Evolutionary conservation across 2,329 filamentous ascomycete species (phyloP).

Genomic region (Calonectria fujianensis): DNA sequence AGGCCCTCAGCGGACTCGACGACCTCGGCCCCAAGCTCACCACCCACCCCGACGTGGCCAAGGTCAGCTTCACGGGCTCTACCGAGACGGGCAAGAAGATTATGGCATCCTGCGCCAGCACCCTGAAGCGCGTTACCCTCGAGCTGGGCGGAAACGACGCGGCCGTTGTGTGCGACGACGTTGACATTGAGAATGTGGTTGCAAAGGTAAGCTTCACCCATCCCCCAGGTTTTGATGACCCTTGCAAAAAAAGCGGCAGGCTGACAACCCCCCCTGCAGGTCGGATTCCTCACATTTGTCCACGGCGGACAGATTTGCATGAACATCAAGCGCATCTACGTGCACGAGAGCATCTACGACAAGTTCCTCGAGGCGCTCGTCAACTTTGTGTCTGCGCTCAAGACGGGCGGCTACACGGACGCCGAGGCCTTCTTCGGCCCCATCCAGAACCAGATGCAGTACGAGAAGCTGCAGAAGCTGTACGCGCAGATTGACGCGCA

Average conservation of each 20-base stretch:
- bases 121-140: constrained; percentile 76
- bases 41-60: constrained; percentile 74
- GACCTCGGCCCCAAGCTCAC: constrained; percentile 76
- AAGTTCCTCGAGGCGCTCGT: constrained; percentile 66
- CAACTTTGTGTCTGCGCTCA: constrained; percentile 57
- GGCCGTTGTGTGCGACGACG: constrained; percentile 74
- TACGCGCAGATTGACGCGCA: constrained; percentile 68
- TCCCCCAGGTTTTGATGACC: not conserved
- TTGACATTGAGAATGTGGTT: constrained; percentile 65
- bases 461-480: constrained; percentile 62
- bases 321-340: constrained; percentile 74
- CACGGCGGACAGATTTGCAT: constrained; percentile 69
- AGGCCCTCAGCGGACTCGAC: constrained; percentile 76
- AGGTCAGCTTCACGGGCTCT: constrained; percentile 79
- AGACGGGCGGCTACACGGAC: constrained; percentile 66
- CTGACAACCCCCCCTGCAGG: constrained; percentile 22
- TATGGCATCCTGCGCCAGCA: constrained; percentile 71
- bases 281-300: constrained; percentile 64
- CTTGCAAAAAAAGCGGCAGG: not conserved
- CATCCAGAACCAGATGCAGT: constrained; percentile 77
- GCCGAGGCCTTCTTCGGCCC: constrained; percentile 69
- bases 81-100: constrained; percentile 76
- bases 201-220: constrained; percentile 32
- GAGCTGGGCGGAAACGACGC: constrained; percentile 78
- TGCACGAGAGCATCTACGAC: constrained; percentile 77